Base-by-base conservation (phyloP, 805 yeast genomes). In the Yamadazyma olivae region DNA sequence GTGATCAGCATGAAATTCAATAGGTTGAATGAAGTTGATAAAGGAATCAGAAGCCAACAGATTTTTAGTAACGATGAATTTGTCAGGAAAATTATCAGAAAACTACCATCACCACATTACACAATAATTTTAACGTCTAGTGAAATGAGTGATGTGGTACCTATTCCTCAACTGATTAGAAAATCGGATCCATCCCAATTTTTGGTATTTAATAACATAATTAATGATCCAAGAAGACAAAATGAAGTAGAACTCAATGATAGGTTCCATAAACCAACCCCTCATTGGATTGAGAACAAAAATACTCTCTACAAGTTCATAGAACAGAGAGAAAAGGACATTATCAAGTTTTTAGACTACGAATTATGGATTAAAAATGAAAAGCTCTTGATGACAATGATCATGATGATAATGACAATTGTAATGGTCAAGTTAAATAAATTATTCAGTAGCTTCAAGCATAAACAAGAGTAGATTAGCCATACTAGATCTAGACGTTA, bases 91-190 rank as follows among this genome's bases (percentile, higher is more conserved):
- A 67, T 84, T 3, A 43, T 84, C n/a, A 72, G 84, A 24, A 77
- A 75, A 36, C 56, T 84, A 9, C 96, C 96, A 1, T 70, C 90
- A 0, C 95, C 96, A 0, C 74, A 76, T 41, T 73, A 71, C 37
- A 66, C 88, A 2, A 59, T 89, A 2, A 55, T 87, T 2, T 64
- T 79, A 39, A 77, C 89, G 4, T 53, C 64, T 12, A 46, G 49
- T 27, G 39, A 39, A 9, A 36, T 50, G n/a, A 31, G 41, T 7
- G 35, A 41, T 1, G 40, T 47, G 19, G 67, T 60, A 39, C 71
- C 72, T 2, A 33, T 53, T 1, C 62, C 69, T 4, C 46, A 54
- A 16, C 40, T 51, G 31, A 49, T 56, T 8, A 35, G 71, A 39
- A 43, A 54, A 32, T 34, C 51, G 50, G 33, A 59, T 57, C 64